Conservation (phyloP, 345 rosid species). For the Excoecaria cochinchinensis region DNA sequence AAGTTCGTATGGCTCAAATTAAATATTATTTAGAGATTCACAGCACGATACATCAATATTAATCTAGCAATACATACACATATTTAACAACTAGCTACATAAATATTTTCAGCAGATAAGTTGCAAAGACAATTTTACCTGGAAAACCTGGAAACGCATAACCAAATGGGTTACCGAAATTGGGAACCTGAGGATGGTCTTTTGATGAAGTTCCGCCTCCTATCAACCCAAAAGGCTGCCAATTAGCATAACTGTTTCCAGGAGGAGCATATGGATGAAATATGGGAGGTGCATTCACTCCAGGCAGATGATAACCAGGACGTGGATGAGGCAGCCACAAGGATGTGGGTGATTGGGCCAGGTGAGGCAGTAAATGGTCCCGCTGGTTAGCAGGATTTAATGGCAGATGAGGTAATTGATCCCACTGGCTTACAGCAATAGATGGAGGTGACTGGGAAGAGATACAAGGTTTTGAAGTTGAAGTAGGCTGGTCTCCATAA, state of each 20-base stretch:
- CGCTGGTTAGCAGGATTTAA: conserved; percentile 20
- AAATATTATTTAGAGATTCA: neutral
- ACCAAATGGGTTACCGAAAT: conserved; percentile 27
- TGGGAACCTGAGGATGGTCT: conserved; percentile 32
- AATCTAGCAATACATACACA: neutral
- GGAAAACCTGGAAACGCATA: conserved; percentile 32
- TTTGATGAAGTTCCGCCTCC: conserved; percentile 28
- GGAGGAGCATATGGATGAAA: conserved; percentile 28
- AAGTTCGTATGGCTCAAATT: neutral
- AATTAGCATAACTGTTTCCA: conserved; percentile 19
- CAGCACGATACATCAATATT: neutral
- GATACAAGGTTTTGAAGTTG: conserved; percentile 21
- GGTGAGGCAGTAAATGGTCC: conserved; percentile 18
- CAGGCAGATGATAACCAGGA: conserved; percentile 27
- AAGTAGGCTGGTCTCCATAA: conserved; percentile 19
- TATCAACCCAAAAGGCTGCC: conserved; percentile 23
- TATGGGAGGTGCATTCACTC: conserved; percentile 19
- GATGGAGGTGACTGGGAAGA: conserved; percentile 22
- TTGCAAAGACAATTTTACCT: conserved; percentile 24
- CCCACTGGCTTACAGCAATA: conserved; percentile 14
- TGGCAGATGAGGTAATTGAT: conserved; percentile 19
- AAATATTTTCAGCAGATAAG: neutral
- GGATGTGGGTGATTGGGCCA: conserved; percentile 22
- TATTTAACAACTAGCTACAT: neutral
- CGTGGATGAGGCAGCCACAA: conserved; percentile 29